phyloP scores from a whole-genome alignment of 2,329 filamentous ascomycete species.

The Clonostachys byssicola region DNA sequence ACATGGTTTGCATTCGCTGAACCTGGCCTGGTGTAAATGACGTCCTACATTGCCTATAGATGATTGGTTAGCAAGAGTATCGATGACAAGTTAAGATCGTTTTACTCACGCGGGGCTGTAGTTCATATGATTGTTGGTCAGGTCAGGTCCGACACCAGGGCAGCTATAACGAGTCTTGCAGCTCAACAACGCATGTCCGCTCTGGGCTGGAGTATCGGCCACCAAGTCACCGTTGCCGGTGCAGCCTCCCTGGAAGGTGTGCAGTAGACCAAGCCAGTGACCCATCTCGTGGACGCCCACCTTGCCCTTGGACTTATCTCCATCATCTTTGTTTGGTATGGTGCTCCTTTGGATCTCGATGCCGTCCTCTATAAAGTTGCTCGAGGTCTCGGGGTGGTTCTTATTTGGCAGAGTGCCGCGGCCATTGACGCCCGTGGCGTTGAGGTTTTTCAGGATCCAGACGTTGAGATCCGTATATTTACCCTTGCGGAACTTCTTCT shows the following conservation, averaged over 20 bases:
- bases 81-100: no score
- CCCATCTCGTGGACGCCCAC: constrained; percentile 35
- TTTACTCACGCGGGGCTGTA: no score
- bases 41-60: no score
- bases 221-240: constrained; percentile 27
- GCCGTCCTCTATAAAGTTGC: constrained; percentile 28
- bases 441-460: constrained; percentile 30
- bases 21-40: no score
- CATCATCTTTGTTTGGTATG: constrained; percentile 25
- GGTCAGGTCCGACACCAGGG: no score
- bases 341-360: constrained; percentile 29
- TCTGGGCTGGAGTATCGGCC: constrained; percentile 32
- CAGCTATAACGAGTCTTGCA: constrained; percentile 9
- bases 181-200: constrained; percentile 6
- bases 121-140: no score
- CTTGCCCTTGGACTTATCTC: constrained; percentile 17
- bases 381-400: constrained; percentile 17
- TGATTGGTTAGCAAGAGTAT: no score
- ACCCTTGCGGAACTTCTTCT: constrained; percentile 36
- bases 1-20: no score
- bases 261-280: constrained; percentile 43
- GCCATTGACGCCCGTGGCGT: constrained; percentile 24
- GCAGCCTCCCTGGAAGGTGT: constrained; percentile 40
- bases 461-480: constrained; percentile 37
- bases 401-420: constrained; percentile 39